Conservation (phyloP, 768 basidiomycete species). For the Rhizopogon rudus region DNA sequence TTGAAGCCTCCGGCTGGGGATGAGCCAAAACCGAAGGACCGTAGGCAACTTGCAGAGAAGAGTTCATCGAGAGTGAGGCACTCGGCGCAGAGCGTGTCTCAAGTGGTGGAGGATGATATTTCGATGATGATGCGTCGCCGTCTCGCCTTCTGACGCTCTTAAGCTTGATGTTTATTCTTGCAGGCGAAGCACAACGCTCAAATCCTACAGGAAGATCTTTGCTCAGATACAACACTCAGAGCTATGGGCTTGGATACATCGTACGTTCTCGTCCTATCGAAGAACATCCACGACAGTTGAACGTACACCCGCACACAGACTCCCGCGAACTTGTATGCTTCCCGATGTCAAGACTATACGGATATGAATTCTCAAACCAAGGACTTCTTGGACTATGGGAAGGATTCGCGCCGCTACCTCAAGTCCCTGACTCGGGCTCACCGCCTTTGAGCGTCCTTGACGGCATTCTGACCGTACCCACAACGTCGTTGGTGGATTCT, state of each 20-base stretch:
- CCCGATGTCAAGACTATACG: slow-evolving; percentile 57
- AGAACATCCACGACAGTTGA: background rate
- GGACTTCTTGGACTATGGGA: slow-evolving; percentile 81
- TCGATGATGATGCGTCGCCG: slow-evolving; percentile 72
- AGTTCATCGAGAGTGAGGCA: slow-evolving; percentile 13
- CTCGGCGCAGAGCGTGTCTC: slow-evolving; percentile 30
- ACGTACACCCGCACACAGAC: slow-evolving; percentile 35
- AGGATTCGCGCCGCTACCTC: slow-evolving; percentile 47
- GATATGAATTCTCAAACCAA: slow-evolving; percentile 76
- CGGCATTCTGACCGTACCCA: slow-evolving; percentile 8
- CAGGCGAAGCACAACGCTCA: slow-evolving; percentile 58
- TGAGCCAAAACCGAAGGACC: slow-evolving; percentile 17
- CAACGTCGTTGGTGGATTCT: slow-evolving; percentile 13
- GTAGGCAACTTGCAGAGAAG: slow-evolving; percentile 20
- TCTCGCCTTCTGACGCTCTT: background rate
- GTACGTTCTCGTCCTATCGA: slow-evolving; percentile 41
- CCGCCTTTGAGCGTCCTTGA: slow-evolving; percentile 8
- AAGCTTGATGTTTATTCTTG: slow-evolving; percentile 3
- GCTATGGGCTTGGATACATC: slow-evolving; percentile 73
- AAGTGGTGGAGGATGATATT: slow-evolving; percentile 64
- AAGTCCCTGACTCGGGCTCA: slow-evolving; percentile 11
- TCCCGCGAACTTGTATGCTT: slow-evolving; percentile 52
- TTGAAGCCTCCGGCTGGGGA: slow-evolving; percentile 8
- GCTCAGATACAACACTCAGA: slow-evolving; percentile 41
- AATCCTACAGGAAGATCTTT: slow-evolving; percentile 45